phyloP scores from a whole-genome alignment of 2,329 filamentous ascomycete species.

The Beauveria bassiana region DNA sequence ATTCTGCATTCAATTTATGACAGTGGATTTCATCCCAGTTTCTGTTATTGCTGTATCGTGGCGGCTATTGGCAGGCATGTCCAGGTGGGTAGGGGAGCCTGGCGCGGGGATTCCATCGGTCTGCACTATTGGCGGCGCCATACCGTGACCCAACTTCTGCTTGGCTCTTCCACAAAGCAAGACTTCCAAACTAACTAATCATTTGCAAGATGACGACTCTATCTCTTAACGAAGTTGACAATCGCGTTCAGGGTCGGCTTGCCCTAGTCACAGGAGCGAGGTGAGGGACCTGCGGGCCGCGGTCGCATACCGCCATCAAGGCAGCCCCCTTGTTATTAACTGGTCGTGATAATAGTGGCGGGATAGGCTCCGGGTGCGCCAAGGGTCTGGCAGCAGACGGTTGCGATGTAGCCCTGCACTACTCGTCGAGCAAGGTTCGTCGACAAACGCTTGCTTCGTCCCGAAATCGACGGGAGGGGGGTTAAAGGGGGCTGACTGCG shows the following conservation, averaged over 20 bases:
- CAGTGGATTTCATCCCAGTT: background rate
- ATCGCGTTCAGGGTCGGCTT: constrained; percentile 18
- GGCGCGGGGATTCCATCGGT: background rate
- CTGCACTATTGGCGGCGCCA: background rate
- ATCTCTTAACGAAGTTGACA: constrained; percentile 5
- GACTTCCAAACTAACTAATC: background rate
- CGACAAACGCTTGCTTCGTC: background rate
- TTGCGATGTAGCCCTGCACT: constrained; percentile 28
- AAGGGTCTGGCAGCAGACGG: constrained; percentile 26
- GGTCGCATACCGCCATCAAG: no score
- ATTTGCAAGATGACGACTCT: constrained; percentile 7
- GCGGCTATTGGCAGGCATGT: constrained; percentile 4
- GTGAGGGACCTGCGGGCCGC: constrained; percentile 12
- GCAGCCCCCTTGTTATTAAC: background rate
- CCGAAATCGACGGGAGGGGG: background rate
- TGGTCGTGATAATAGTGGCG: constrained; percentile 20
- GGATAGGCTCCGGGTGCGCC: constrained; percentile 27
- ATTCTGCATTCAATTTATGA: background rate
- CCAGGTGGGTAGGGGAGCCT: background rate
- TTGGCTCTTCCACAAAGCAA: background rate
- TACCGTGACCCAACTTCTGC: background rate
- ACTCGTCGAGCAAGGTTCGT: constrained; percentile 24
- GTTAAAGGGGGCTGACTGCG: background rate
- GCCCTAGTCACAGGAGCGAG: constrained; percentile 28
- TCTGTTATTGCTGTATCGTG: background rate